These are phyloP conservation scores for Glonium stellatum DNA, from an alignment of 495 filamentous ascomycete species.

Conservation along the genomic window DNA sequence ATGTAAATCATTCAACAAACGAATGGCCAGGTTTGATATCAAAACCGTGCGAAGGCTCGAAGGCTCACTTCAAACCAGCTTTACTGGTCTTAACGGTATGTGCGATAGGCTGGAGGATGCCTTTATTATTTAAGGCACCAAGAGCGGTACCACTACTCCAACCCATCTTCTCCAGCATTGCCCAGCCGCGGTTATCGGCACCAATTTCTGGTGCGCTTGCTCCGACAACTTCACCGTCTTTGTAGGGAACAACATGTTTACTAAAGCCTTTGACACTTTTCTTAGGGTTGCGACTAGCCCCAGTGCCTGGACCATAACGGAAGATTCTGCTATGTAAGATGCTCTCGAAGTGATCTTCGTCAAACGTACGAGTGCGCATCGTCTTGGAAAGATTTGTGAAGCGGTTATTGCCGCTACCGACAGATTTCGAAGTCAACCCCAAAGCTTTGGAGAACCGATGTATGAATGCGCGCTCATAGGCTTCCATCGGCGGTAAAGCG, in stretches of 20 bases:
- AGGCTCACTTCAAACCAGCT: conserved; percentile 52
- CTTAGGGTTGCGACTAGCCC: background rate
- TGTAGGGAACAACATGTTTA: conserved; percentile 42
- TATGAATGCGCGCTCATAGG: conserved; percentile 62
- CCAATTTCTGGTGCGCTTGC: conserved; percentile 77
- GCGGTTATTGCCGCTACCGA: conserved; percentile 63
- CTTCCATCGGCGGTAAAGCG: conserved; percentile 77
- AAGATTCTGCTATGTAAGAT: conserved; percentile 5
- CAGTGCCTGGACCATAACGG: background rate
- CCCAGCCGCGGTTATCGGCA: conserved; percentile 71
- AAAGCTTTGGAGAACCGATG: conserved; percentile 68
- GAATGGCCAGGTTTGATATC: no score
- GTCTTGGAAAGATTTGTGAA: conserved; percentile 76
- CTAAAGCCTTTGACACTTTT: conserved; percentile 3
- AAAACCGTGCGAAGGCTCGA: background rate
- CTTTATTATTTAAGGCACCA: conserved; percentile 77
- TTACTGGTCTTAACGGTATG: conserved; percentile 82
- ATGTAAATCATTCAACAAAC: no score
- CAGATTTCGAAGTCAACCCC: conserved; percentile 74
- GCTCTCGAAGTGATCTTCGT: conserved; percentile 32
- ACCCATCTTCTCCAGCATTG: conserved; percentile 96
- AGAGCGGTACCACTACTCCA: conserved; percentile 85
- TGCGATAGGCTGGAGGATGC: conserved; percentile 77
- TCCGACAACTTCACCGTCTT: conserved; percentile 87
- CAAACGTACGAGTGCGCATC: conserved; percentile 49